Percentiles rank a stretch among this genome's conserved stretches.
Conservation (phyloP, 805 yeast species). For the Candida rishiriensis region DNA sequence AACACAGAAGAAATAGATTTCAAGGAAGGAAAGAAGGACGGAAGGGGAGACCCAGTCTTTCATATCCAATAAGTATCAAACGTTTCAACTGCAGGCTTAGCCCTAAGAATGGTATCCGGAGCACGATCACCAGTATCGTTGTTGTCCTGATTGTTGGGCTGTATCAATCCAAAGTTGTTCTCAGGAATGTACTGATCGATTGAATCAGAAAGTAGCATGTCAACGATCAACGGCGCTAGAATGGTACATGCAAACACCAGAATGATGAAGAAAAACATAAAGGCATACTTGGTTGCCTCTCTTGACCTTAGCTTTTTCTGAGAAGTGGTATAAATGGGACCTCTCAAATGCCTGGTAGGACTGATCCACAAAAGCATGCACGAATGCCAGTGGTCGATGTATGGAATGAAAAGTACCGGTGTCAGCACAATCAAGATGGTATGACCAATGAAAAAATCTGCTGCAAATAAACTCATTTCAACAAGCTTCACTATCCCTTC, state of each 20-base stretch:
- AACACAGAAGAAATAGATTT: too few species aligned
- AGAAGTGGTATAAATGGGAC: constrained; percentile 36
- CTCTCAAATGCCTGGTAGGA: constrained; percentile 33
- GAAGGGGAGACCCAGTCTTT: background rate
- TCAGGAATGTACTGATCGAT: constrained; percentile 16
- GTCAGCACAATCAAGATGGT: constrained; percentile 34
- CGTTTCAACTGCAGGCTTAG: constrained; percentile 21
- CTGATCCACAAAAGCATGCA: constrained; percentile 47
- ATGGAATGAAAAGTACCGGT: constrained; percentile 42
- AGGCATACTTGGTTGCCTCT: constrained; percentile 40
- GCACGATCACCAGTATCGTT: constrained; percentile 64
- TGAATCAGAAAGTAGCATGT: constrained; percentile 11
- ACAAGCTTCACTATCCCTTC: constrained; percentile 42
- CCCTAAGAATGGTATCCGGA: constrained; percentile 38
- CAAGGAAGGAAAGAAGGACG: too few species aligned
- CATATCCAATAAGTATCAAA: constrained; percentile 26
- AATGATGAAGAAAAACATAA: constrained; percentile 41
- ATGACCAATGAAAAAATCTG: constrained; percentile 46
- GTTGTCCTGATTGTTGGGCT: constrained; percentile 56
- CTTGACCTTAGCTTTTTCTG: constrained; percentile 36
- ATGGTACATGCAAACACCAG: constrained; percentile 37
- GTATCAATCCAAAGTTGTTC: constrained; percentile 38
- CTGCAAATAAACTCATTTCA: constrained; percentile 42
- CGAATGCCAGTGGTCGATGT: constrained; percentile 44
- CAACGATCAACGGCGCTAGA: constrained; percentile 43